Evolutionary conservation across 176 grass and related monocot genomes (phyloP), one percentile per base, ranked within the genome.

Genomic region (Musa troglodytarum): DNA sequence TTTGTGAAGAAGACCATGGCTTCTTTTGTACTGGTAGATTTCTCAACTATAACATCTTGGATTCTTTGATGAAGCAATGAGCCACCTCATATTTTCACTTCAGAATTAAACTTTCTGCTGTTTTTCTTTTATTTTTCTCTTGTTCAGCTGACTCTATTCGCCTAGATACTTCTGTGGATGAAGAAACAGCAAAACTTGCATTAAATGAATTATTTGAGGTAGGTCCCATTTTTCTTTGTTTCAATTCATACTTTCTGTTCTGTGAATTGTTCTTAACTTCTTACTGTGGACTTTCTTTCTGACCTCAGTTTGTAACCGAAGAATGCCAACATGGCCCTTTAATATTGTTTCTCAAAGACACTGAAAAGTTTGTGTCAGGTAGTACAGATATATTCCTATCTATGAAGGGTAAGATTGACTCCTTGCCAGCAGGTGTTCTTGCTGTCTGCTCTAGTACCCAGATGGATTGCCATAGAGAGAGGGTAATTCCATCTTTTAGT

Each of bases 201-300:
- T 84, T 93, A 78, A 92, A 86, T 87, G 86, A 93, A 56, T 71
- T 93, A 65, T 80, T 89, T 79, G 94, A 98, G 92, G 92, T 96
- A 53, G 56, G 78, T 70, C 9, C 3, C 34, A 43, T 0, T 43
- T 43, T 65, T 74, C 54, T 81, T 80, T 57, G n/a, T 83, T 58
- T 19, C 15, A 72, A 73, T 13, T 51, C 28, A 73, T 16, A 63
- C 10, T 29, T 54, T 76, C 74, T 79, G 9, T 67, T 21, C 28
- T 52, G 9, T 65, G 77, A 69, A 12, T 62, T 68, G 53, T 87
- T 56, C 72, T 82, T 10, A 85, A 21, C 34, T 43, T 43, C 34
- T 43, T 43, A 43, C 34, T 75, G 7, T 17, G 16, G 25, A 72
- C 78, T 77, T 74, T 82, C n/a, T 49, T 70, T 51, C 8, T 50